Evolutionary conservation across 83 land plant genomes (phyloP).

Genomic region (Larix sibirica): DNA sequence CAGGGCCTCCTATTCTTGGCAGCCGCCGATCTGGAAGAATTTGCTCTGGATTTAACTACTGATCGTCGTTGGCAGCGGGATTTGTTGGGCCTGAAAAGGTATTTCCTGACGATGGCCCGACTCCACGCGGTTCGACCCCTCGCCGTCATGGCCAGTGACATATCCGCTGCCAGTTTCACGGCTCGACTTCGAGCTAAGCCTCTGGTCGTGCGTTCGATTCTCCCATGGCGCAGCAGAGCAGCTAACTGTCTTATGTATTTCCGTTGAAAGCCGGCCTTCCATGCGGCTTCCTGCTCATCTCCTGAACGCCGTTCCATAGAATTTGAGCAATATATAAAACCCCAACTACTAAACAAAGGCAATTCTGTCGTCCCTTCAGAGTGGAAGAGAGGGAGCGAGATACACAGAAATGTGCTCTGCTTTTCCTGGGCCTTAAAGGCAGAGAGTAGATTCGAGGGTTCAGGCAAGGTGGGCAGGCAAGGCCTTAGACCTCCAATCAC

Average conservation of each 20-base stretch:
- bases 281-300: neutral
- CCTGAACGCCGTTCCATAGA: too few relatives aligned
- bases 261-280: neutral
- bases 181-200: neutral
- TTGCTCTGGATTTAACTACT: neutral
- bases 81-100: neutral
- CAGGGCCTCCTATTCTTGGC: neutral
- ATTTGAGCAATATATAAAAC: too few relatives aligned
- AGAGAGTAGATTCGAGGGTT: too few relatives aligned
- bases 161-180: conserved; percentile 45
- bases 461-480: too few relatives aligned
- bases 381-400: too few relatives aligned
- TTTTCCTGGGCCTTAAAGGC: too few relatives aligned
- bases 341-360: too few relatives aligned
- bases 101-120: conserved; percentile 39
- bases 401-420: too few relatives aligned
- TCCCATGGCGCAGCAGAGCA: neutral
- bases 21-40: neutral
- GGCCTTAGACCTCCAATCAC: too few relatives aligned
- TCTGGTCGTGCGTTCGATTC: neutral
- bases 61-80: conserved; percentile 12
- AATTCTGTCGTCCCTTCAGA: too few relatives aligned
- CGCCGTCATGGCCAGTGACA: conserved; percentile 45
- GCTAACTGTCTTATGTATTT: neutral
- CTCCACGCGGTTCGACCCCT: conserved; percentile 53